Base-by-base conservation (phyloP, 495 filamentous ascomycete genomes). In the Aspergillus panamensis region DNA sequence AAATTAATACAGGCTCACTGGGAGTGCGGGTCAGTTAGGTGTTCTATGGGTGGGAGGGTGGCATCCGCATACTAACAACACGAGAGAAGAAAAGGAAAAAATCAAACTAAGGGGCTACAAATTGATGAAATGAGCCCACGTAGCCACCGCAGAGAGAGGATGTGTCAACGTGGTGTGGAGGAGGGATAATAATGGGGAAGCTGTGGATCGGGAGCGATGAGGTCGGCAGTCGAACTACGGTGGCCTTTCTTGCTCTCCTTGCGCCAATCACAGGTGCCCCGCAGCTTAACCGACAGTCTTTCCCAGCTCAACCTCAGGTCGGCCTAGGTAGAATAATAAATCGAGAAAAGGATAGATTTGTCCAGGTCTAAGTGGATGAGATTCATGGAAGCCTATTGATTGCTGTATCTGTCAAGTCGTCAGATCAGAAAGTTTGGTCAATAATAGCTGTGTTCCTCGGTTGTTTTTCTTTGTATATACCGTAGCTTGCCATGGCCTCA, bases 251-350 rank as follows among this genome's bases (percentile, higher is more conserved):
- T 33, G 14, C 51, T 49, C 47, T 31, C 37, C 21, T 21, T 56
- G 63, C 64, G 62, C 72, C 73, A 76, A 76, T 76, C 71, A 76
- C 54, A 60, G 9, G 58, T 20, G 56, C 57, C 51, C 56, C 56
- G 40, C 53, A 60, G 30, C 56, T 49, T 55, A 62, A 48, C 60
- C 63, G 54, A 62, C 54, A 25, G 5, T 5, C 25, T 25, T 5
- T 25, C 25, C 5, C 25, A 25, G 25, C 25, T 25, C 25, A 25
- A 25, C 25, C 25, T 25, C 25, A 25, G 25, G 2, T 25, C 25
- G 5, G 5, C 25, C 25, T 25, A 25, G 25, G 25, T 25, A 25
- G 25, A 25, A 25, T 25, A 25, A 25, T 25, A 25, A 25, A 25
- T 25, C 25, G 5, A 25, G 25, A 25, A 25, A 5, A 2, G 25